A percentile compares a stretch with the other conserved stretches of the same genome.
Evolutionary conservation across 2,329 filamentous ascomycete genomes (phyloP).

Genomic region (Aulographum hederae): DNA sequence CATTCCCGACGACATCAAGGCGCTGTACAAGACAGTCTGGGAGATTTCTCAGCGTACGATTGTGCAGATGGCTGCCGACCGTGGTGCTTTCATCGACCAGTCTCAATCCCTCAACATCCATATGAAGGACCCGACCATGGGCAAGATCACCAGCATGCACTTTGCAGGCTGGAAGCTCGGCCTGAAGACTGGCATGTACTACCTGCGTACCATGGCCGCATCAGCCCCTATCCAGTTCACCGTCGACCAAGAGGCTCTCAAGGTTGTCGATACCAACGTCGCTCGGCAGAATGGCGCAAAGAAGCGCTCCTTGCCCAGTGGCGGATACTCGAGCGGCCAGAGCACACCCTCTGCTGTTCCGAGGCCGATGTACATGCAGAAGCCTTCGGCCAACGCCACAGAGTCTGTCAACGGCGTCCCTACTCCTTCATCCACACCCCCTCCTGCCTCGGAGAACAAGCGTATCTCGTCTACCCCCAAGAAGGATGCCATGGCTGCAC

Average conservation of each 20-base stretch:
- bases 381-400: conserved; percentile 19
- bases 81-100: conserved; percentile 97
- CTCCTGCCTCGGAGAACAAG: conserved; percentile 29
- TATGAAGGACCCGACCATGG: conserved; percentile 98
- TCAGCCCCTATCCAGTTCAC: conserved; percentile 97
- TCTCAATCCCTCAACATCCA: conserved; percentile 98
- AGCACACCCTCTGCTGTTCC: conserved; percentile 45
- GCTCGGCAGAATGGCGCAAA: conserved; percentile 42
- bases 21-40: conserved; percentile 98
- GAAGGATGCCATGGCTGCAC: conserved; percentile 41
- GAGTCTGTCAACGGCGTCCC: conserved; percentile 39
- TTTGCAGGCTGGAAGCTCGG: conserved; percentile 98
- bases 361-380: conserved; percentile 46
- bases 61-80: conserved; percentile 94
- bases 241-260: conserved; percentile 88
- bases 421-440: conserved; percentile 51
- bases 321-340: conserved; percentile 17
- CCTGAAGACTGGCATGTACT: conserved; percentile 99
- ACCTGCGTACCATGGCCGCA: conserved; percentile 92
- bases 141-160: conserved; percentile 99
- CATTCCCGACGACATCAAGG: conserved; percentile 89
- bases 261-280: conserved; percentile 66
- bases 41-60: conserved; percentile 94
- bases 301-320: conserved; percentile 46
- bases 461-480: conserved; percentile 21